These are phyloP conservation scores for Shiraia sp. DNA, from an alignment of 2,329 filamentous ascomycete genomes.

Conservation along the genomic window DNA sequence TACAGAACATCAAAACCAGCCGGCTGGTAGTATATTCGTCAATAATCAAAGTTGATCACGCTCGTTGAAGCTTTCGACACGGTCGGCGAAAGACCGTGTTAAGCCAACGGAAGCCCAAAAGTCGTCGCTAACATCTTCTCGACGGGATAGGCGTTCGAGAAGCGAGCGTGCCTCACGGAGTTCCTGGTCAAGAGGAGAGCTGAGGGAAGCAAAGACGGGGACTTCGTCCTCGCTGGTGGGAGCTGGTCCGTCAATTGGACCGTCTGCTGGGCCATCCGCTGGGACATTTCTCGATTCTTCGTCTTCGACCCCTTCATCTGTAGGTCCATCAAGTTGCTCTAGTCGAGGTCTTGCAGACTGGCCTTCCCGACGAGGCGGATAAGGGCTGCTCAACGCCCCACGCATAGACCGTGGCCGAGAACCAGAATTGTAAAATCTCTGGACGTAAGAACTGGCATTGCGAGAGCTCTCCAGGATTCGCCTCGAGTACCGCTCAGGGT, in stretches of 20 bases:
- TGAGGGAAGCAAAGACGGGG: conserved; percentile 7
- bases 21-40: conserved; percentile 4
- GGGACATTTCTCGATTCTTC: too few species aligned
- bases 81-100: conserved; percentile 37
- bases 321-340: too few species aligned
- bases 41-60: conserved; percentile 30
- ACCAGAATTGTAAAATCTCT: conserved; percentile 27
- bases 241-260: conserved; percentile 20
- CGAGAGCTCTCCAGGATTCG: conserved; percentile 29
- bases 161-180: conserved; percentile 72
- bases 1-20: conserved; percentile 4
- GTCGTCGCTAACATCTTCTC: conserved; percentile 78
- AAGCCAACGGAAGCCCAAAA: conserved; percentile 67
- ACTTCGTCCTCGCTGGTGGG: conserved; percentile 24
- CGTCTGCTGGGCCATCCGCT: conserved; percentile 18
- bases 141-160: conserved; percentile 68
- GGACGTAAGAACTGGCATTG: conserved; percentile 34
- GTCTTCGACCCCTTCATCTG: conserved; percentile 1
- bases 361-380: not conserved
- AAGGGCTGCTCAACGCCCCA: conserved; percentile 3
- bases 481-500: conserved; percentile 33
- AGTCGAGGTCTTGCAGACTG: too few species aligned
- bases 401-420: conserved; percentile 1
- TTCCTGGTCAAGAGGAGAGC: conserved; percentile 39
- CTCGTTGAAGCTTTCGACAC: conserved; percentile 40